Conservation (phyloP, 2,329 filamentous ascomycete genomes). For the Sphaerulina musiva region DNA sequence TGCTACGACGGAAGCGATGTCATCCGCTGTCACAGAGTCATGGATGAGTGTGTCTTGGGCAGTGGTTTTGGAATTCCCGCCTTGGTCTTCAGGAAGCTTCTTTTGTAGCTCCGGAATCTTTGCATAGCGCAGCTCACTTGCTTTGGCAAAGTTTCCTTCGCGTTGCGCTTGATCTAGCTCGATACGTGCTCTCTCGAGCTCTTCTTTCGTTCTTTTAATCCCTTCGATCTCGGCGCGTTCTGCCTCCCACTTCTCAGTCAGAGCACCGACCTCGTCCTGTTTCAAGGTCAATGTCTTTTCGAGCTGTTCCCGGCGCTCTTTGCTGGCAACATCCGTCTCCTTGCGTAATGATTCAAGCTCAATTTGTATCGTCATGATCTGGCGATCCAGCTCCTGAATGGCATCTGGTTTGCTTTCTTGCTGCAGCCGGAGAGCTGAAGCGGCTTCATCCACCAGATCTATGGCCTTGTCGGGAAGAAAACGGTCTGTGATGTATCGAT, state of each 20-base stretch:
- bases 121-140: constrained; percentile 85
- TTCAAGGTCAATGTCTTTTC: constrained; percentile 68
- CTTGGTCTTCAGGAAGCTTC: constrained; percentile 69
- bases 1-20: constrained; percentile 88
- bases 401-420: constrained; percentile 96
- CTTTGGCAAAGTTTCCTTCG: constrained; percentile 78
- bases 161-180: constrained; percentile 84
- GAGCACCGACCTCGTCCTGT: constrained; percentile 65
- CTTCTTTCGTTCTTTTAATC: constrained; percentile 79
- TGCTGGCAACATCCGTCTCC: constrained; percentile 83
- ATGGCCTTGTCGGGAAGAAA: constrained; percentile 97
- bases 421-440: constrained; percentile 79
- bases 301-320: constrained; percentile 79
- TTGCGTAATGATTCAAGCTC: constrained; percentile 91
- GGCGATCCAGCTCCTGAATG: constrained; percentile 84
- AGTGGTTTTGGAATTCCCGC: constrained; percentile 37
- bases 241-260: constrained; percentile 83
- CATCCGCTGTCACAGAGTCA: constrained; percentile 89
- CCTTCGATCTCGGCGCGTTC: constrained; percentile 78
- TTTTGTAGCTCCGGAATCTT: constrained; percentile 74
- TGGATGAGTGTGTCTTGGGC: constrained; percentile 62
- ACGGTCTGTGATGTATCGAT: constrained; percentile 92
- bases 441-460: constrained; percentile 91
- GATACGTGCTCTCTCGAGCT: constrained; percentile 77
- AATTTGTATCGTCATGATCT: constrained; percentile 96